phyloP scores from a whole-genome alignment of 83 land plant species.

The Larix sibirica region DNA sequence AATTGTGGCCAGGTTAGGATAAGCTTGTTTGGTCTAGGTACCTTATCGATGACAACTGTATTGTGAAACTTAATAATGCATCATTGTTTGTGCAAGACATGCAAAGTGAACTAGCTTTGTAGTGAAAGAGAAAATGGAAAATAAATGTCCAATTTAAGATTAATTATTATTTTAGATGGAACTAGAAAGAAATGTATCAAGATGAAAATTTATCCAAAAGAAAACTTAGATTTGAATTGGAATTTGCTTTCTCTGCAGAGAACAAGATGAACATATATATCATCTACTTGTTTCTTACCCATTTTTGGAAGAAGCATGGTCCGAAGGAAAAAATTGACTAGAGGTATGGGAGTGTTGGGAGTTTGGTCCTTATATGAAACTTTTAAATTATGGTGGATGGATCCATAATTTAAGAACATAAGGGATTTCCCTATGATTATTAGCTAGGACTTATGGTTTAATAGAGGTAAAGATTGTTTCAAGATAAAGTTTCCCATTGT shows the following conservation, averaged over 20 bases:
- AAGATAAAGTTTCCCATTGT: neutral
- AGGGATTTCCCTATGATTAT: neutral
- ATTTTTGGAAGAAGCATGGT: neutral
- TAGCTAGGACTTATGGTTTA: neutral
- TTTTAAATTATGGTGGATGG: neutral
- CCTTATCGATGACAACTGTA: neutral
- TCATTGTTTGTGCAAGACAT: neutral
- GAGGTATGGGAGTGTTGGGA: neutral
- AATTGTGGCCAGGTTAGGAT: neutral
- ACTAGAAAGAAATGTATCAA: neutral
- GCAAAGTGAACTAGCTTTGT: neutral
- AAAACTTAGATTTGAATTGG: neutral
- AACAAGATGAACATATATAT: neutral
- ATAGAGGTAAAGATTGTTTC: neutral
- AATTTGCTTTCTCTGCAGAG: neutral
- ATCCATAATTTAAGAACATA: neutral
- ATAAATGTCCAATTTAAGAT: neutral
- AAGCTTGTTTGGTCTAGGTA: neutral
- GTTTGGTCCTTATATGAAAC: neutral
- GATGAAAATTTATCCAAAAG: neutral
- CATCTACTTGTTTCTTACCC: neutral
- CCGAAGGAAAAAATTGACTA: neutral
- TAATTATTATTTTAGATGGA: neutral
- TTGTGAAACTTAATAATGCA: neutral
- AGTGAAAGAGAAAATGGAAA: neutral